Percentiles rank a stretch among this genome's conserved stretches.
Evolutionary conservation across 2,329 filamentous ascomycete species (phyloP).

Genomic region (Alternaria triticina): DNA sequence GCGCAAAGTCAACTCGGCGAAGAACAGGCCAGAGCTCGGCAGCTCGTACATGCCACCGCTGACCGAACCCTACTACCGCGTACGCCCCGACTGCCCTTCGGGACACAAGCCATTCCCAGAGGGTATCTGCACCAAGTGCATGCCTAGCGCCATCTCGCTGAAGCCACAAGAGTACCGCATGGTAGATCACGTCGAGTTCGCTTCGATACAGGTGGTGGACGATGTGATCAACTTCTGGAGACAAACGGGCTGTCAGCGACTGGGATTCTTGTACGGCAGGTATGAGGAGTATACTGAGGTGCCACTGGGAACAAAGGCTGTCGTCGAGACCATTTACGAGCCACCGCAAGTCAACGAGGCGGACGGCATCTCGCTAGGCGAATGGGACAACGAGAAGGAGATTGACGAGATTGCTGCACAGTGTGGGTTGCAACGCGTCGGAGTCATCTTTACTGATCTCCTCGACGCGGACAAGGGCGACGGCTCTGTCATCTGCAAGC

Average conservation of each 20-base stretch:
- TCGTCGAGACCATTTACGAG: conserved; percentile 97
- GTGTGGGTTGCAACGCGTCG: conserved; percentile 87
- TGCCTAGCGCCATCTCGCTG: conserved; percentile 93
- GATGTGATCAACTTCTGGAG: conserved; percentile 93
- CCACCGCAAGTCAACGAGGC: conserved; percentile 87
- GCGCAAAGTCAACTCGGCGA: conserved; percentile 92
- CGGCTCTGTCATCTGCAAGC: conserved; percentile 89
- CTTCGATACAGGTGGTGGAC: conserved; percentile 82
- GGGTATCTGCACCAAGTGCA: conserved; percentile 97
- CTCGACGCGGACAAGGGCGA: conserved; percentile 80
- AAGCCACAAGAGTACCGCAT: conserved; percentile 94
- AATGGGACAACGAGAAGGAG: conserved; percentile 85
- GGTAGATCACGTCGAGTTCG: conserved; percentile 98
- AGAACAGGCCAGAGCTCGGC: conserved; percentile 93
- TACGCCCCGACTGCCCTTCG: conserved; percentile 86
- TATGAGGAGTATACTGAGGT: conserved; percentile 93
- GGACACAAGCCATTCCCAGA: conserved; percentile 94
- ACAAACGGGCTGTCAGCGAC: conserved; percentile 78
- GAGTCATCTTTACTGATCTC: conserved; percentile 94
- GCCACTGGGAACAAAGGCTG: conserved; percentile 89
- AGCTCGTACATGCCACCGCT: conserved; percentile 96
- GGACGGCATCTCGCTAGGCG: conserved; percentile 83
- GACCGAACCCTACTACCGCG: conserved; percentile 89
- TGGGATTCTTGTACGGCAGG: conserved; percentile 89
- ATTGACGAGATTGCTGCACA: conserved; percentile 79